phyloP scores from a whole-genome alignment of 2,329 filamentous ascomycete species.

The Alternaria rosae region DNA sequence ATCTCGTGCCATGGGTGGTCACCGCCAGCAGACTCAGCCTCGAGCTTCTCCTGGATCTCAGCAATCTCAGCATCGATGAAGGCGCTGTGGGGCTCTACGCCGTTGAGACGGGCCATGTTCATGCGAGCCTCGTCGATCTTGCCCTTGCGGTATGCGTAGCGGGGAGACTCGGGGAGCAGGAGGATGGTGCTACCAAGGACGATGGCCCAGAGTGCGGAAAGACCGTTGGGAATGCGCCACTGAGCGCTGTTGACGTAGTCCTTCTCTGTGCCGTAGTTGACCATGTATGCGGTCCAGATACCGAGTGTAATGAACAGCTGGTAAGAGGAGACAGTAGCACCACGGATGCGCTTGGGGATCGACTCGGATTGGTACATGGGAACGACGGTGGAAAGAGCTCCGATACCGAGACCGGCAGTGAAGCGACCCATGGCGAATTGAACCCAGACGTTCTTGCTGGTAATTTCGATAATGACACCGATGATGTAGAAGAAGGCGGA shows the following conservation, averaged over 20 bases:
- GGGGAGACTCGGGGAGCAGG: slow-evolving; percentile 64
- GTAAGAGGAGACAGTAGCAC: slow-evolving; percentile 68
- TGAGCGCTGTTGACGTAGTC: slow-evolving; percentile 58
- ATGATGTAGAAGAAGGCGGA: slow-evolving; percentile 69
- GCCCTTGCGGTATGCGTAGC: slow-evolving; percentile 64
- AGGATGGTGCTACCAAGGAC: slow-evolving; percentile 63
- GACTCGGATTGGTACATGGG: slow-evolving; percentile 72
- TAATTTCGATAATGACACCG: slow-evolving; percentile 72
- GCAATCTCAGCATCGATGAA: slow-evolving; percentile 61
- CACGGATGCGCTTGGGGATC: slow-evolving; percentile 69
- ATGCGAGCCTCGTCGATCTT: slow-evolving; percentile 58
- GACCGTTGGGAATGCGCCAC: slow-evolving; percentile 71
- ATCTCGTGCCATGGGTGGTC: slow-evolving; percentile 62
- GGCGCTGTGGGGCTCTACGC: slow-evolving; percentile 62
- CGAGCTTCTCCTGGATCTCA: slow-evolving; percentile 64
- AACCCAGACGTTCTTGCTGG: slow-evolving; percentile 64
- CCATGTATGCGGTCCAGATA: slow-evolving; percentile 62
- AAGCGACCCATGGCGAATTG: slow-evolving; percentile 70
- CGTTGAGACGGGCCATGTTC: slow-evolving; percentile 64
- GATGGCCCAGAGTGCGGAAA: slow-evolving; percentile 64
- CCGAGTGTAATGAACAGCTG: slow-evolving; percentile 74
- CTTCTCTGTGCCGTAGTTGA: slow-evolving; percentile 68
- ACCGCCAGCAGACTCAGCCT: slow-evolving; percentile 56
- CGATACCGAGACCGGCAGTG: slow-evolving; percentile 70
- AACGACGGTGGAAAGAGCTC: slow-evolving; percentile 66